These are phyloP conservation scores for Xylaria cubensis DNA, from an alignment of 495 filamentous ascomycete species.

Conservation along the genomic window DNA sequence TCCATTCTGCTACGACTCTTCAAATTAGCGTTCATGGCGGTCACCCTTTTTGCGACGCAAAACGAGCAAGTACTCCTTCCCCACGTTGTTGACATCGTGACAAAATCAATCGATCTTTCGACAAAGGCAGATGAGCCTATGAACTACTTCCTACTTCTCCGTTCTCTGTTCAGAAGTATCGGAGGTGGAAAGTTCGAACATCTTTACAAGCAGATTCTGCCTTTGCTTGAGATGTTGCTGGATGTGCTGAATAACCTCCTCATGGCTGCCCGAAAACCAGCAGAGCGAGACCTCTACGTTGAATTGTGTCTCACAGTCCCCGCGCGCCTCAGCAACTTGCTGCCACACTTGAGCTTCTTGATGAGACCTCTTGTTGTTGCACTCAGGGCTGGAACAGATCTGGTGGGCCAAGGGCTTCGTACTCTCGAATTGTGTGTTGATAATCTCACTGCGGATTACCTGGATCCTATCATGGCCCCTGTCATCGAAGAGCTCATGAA, in stretches of 20 bases:
- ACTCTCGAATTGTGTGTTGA: slow-evolving; percentile 98
- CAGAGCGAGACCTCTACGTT: slow-evolving; percentile 94
- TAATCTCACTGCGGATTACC: slow-evolving; percentile 95
- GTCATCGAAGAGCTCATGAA: slow-evolving; percentile 99
- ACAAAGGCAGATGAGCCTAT: slow-evolving; percentile 96
- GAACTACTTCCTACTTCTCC: slow-evolving; percentile 95
- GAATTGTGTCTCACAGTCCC: slow-evolving; percentile 96
- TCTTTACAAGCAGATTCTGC: slow-evolving; percentile 96
- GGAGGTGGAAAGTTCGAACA: slow-evolving; percentile 97
- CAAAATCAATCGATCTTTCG: slow-evolving; percentile 92
- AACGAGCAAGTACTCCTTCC: slow-evolving; percentile 96
- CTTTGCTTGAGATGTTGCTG: slow-evolving; percentile 93
- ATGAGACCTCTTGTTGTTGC: slow-evolving; percentile 98
- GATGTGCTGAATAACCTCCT: slow-evolving; percentile 96
- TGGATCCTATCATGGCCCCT: slow-evolving; percentile 98
- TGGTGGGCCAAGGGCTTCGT: slow-evolving; percentile 91
- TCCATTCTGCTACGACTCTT: slow-evolving; percentile 93
- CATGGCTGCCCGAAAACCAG: slow-evolving; percentile 83
- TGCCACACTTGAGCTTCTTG: slow-evolving; percentile 95
- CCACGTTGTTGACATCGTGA: slow-evolving; percentile 95
- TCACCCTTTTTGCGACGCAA: slow-evolving; percentile 90
- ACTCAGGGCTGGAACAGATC: slow-evolving; percentile 85
- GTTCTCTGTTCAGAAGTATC: slow-evolving; percentile 93
- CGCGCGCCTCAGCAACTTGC: slow-evolving; percentile 88
- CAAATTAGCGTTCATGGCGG: slow-evolving; percentile 99